A percentile compares a stretch with the other conserved stretches of the same genome.
Conservation (phyloP, 2,329 filamentous ascomycete species). For the Fusarium agapanthi region DNA sequence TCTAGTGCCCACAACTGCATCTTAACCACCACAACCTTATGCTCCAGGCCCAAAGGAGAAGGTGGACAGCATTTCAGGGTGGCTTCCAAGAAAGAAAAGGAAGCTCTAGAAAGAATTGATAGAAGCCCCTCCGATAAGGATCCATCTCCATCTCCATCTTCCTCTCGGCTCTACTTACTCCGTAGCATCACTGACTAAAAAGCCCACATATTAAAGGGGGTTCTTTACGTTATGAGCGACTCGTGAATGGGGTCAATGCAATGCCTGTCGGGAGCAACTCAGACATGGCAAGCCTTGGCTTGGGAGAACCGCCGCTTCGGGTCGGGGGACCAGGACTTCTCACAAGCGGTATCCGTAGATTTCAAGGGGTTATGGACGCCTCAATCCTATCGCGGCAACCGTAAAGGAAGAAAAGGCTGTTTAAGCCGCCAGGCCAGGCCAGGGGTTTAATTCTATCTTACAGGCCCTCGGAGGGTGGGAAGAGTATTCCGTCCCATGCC, state of each 20-base stretch:
- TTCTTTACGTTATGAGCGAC: slow-evolving; percentile 20
- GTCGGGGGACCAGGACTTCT: slow-evolving; percentile 19
- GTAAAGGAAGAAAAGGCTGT: not conserved
- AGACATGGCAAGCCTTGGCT: slow-evolving; percentile 18
- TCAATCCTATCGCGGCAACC: slow-evolving; percentile 18
- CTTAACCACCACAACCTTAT: not conserved
- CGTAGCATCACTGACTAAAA: not conserved
- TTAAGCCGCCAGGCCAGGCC: not conserved
- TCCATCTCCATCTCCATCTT: not conserved
- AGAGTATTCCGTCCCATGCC: slow-evolving; percentile 18
- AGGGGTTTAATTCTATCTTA: not conserved
- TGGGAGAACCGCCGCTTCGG: slow-evolving; percentile 34
- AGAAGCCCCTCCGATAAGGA: slow-evolving; percentile 20
- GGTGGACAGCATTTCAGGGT: slow-evolving; percentile 23
- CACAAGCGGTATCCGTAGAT: not conserved
- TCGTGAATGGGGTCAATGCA: slow-evolving; percentile 10
- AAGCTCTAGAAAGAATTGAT: slow-evolving; percentile 27
- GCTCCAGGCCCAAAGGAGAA: slow-evolving; percentile 26
- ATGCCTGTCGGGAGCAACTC: not conserved
- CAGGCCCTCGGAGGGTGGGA: slow-evolving; percentile 25
- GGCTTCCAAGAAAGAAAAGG: slow-evolving; percentile 18
- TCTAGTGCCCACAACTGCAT: slow-evolving; percentile 20
- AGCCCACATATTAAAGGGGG: slow-evolving; percentile 21
- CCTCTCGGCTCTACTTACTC: slow-evolving; percentile 11
- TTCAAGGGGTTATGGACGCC: not conserved